Percentiles rank a stretch among this genome's conserved stretches.
phyloP scores from a whole-genome alignment of 345 rosid species.

The Eucalyptus globulus region DNA sequence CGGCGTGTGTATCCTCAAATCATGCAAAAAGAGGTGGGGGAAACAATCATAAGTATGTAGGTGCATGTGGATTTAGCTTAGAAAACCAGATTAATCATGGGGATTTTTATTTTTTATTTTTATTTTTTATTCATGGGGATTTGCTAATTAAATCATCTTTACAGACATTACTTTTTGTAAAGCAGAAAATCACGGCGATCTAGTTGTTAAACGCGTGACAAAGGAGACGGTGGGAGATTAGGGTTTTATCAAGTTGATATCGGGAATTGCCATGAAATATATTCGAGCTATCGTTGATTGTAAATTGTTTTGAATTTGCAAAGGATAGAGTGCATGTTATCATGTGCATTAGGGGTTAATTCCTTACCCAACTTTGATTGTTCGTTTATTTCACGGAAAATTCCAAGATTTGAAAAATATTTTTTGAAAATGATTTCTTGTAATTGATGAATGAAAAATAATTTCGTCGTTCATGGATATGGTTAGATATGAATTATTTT shows the following conservation, averaged over 20 bases:
- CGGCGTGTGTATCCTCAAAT: neutral
- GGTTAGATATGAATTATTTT: neutral
- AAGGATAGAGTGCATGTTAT: neutral
- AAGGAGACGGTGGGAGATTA: neutral
- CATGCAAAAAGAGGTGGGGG: neutral
- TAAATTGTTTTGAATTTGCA: neutral
- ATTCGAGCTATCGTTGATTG: neutral
- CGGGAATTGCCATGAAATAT: neutral
- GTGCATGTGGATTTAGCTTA: neutral
- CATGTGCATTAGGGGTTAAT: neutral
- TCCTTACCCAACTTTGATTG: neutral
- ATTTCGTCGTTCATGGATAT: no score
- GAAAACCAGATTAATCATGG: neutral
- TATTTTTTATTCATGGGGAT: neutral
- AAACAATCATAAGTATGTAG: neutral
- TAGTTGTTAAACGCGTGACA: neutral
- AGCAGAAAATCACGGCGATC: neutral
- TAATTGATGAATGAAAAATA: no score
- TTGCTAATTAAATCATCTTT: neutral
- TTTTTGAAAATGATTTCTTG: neutral
- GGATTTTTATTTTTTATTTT: no score
- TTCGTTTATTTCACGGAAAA: rapidly evolving
- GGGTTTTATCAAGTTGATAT: neutral
- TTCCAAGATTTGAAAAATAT: no score
- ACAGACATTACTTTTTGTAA: neutral